Percentiles rank a stretch among this genome's conserved stretches.
Evolutionary conservation across 805 yeast species (phyloP).

Genomic region (Candida maesae): DNA sequence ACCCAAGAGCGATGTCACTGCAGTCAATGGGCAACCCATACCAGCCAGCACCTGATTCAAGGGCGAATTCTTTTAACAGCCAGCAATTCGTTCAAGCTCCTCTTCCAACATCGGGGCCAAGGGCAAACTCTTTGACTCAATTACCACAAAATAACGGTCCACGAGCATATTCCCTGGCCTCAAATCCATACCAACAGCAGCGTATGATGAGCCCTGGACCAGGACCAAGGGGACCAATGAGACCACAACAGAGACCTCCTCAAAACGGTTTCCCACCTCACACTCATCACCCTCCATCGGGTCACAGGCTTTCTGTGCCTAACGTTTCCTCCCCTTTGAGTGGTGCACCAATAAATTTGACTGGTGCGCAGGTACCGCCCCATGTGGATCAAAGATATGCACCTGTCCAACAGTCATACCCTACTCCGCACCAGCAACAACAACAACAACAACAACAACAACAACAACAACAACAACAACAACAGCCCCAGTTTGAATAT

Average conservation of each 20-base stretch:
- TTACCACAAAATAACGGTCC: slow-evolving; percentile 8
- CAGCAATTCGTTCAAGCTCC: slow-evolving; percentile 23
- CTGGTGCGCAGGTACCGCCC: not conserved
- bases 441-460: slow-evolving; percentile 1
- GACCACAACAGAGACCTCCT: slow-evolving; percentile 7
- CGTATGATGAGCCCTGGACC: slow-evolving; percentile 4
- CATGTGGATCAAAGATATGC: not conserved
- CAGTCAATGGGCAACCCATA: slow-evolving; percentile 27
- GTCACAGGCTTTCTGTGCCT: slow-evolving; percentile 19
- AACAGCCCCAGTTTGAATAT: not conserved
- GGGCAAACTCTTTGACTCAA: slow-evolving; percentile 20
- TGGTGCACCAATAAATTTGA: slow-evolving; percentile 1
- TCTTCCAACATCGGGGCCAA: slow-evolving; percentile 8
- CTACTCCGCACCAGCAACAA: slow-evolving; percentile 3
- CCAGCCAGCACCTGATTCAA: slow-evolving; percentile 17
- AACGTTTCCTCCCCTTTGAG: slow-evolving; percentile 20
- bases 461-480: not conserved
- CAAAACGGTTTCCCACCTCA: slow-evolving; percentile 9
- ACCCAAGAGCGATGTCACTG: slow-evolving; percentile 46
- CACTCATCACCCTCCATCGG: slow-evolving; percentile 1
- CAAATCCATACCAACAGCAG: slow-evolving; percentile 20
- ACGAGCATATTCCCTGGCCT: slow-evolving; percentile 22
- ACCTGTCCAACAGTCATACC: slow-evolving; percentile 9
- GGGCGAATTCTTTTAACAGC: slow-evolving; percentile 37
- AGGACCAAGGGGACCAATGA: slow-evolving; percentile 2